A percentile compares a stretch with the other conserved stretches of the same genome.
These are phyloP conservation scores for Crithidia expoeki DNA, from an alignment of 208 protist species.

Conservation along the genomic window DNA sequence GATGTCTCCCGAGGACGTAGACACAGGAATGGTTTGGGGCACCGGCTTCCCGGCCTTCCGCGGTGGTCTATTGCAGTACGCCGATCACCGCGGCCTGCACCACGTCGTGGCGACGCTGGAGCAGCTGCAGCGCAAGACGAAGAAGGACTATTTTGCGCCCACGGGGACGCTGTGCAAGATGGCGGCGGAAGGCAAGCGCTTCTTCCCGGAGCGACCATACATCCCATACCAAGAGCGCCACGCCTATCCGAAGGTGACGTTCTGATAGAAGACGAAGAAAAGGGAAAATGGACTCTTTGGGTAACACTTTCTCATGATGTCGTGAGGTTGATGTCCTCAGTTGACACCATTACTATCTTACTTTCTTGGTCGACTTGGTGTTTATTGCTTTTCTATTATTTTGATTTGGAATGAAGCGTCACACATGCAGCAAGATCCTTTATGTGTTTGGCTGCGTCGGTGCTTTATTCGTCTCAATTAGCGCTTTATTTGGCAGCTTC, in stretches of 20 bases:
- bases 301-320: too few species aligned
- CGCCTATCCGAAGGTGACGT: slow-evolving; percentile 58
- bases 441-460: too few species aligned
- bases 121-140: slow-evolving; percentile 46
- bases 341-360: too few species aligned
- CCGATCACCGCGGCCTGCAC: slow-evolving; percentile 67
- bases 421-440: too few species aligned
- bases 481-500: too few species aligned
- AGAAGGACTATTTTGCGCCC: slow-evolving; percentile 68
- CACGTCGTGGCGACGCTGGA: slow-evolving; percentile 61
- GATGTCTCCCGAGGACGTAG: slow-evolving; percentile 69
- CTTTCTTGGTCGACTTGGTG: too few species aligned
- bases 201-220: slow-evolving; percentile 81
- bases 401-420: too few species aligned
- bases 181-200: slow-evolving; percentile 60
- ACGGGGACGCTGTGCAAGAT: slow-evolving; percentile 58
- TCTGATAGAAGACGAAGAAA: slow-evolving; percentile 12
- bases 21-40: slow-evolving; percentile 89
- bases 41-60: slow-evolving; percentile 86
- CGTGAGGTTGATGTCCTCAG: too few species aligned
- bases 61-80: slow-evolving; percentile 82
- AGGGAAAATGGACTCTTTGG: too few species aligned
- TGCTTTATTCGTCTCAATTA: too few species aligned
- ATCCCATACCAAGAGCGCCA: slow-evolving; percentile 76
- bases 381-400: too few species aligned